A percentile compares a stretch with the other conserved stretches of the same genome.
Conservation (phyloP, 2,329 filamentous ascomycete species). For the Fonsecaea nubica region DNA sequence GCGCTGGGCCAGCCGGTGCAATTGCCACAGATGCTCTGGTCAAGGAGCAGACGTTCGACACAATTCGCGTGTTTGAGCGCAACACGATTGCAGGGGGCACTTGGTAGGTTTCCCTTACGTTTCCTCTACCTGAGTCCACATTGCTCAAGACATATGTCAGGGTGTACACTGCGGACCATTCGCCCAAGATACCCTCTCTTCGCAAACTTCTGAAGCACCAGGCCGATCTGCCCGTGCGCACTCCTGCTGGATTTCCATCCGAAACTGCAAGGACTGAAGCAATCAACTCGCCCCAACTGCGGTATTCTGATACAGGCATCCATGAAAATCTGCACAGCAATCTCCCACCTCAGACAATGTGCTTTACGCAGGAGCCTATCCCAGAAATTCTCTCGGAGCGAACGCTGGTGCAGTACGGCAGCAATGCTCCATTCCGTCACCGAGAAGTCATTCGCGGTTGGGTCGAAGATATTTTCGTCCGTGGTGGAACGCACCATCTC, state of each 20-base stretch:
- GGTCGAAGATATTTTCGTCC: slow-evolving; percentile 23
- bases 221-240: too few relatives aligned
- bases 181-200: too few relatives aligned
- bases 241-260: too few relatives aligned
- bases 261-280: not conserved
- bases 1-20: slow-evolving; percentile 65
- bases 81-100: slow-evolving; percentile 49
- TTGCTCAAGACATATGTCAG: too few relatives aligned
- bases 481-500: slow-evolving; percentile 33
- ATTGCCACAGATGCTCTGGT: slow-evolving; percentile 67
- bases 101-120: too few relatives aligned
- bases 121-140: too few relatives aligned
- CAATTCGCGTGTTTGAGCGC: slow-evolving; percentile 67
- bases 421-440: slow-evolving; percentile 66
- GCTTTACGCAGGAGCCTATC: slow-evolving; percentile 64
- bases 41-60: slow-evolving; percentile 64
- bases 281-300: slow-evolving; percentile 48
- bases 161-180: too few relatives aligned
- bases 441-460: slow-evolving; percentile 58
- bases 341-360: slow-evolving; percentile 65
- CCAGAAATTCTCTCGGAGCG: slow-evolving; percentile 51
- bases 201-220: too few relatives aligned
- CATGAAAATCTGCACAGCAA: slow-evolving; percentile 72
- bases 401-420: slow-evolving; percentile 59
- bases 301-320: slow-evolving; percentile 64